These are phyloP conservation scores for Coemansia sp. DNA, from an alignment of 192 early-diverging fungal species.

Conservation along the genomic window DNA sequence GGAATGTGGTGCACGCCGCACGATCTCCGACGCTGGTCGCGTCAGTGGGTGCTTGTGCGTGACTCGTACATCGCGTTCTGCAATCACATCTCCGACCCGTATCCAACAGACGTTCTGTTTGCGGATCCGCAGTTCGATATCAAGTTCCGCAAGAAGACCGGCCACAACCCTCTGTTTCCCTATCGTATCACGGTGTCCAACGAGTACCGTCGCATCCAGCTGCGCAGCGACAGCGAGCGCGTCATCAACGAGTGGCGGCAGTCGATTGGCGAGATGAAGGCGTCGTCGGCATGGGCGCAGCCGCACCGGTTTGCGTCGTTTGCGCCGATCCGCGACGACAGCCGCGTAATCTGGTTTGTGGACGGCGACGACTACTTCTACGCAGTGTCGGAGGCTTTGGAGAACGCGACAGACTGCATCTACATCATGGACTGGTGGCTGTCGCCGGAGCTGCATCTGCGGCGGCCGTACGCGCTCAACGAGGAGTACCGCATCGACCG, in stretches of 20 bases:
- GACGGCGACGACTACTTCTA: slow-evolving; percentile 79
- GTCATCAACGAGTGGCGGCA: slow-evolving; percentile 71
- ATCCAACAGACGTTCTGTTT: slow-evolving; percentile 54
- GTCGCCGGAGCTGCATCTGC: slow-evolving; percentile 83
- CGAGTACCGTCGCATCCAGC: slow-evolving; percentile 63
- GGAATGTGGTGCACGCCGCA: slow-evolving; percentile 53
- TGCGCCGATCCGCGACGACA: slow-evolving; percentile 68
- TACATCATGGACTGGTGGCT: slow-evolving; percentile 88
- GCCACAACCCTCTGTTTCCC: slow-evolving; percentile 58
- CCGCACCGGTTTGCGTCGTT: slow-evolving; percentile 71
- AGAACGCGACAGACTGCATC: slow-evolving; percentile 66
- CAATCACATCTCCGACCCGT: slow-evolving; percentile 53
- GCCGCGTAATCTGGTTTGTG: slow-evolving; percentile 68
- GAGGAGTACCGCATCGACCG: slow-evolving; percentile 78
- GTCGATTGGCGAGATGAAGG: slow-evolving; percentile 60
- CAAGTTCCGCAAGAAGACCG: slow-evolving; percentile 51
- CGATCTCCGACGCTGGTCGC: slow-evolving; percentile 59
- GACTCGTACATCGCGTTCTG: slow-evolving; percentile 66
- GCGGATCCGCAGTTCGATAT: slow-evolving; percentile 56
- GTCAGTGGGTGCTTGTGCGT: slow-evolving; percentile 72
- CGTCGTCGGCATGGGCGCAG: slow-evolving; percentile 63
- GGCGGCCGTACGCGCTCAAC: slow-evolving; percentile 71
- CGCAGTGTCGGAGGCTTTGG: slow-evolving; percentile 71
- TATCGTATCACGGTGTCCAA: slow-evolving; percentile 66
- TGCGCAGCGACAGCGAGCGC: slow-evolving; percentile 65